Evolutionary conservation across 148 eudicot species (phyloP).

Genomic region (Arbutus unedo): DNA sequence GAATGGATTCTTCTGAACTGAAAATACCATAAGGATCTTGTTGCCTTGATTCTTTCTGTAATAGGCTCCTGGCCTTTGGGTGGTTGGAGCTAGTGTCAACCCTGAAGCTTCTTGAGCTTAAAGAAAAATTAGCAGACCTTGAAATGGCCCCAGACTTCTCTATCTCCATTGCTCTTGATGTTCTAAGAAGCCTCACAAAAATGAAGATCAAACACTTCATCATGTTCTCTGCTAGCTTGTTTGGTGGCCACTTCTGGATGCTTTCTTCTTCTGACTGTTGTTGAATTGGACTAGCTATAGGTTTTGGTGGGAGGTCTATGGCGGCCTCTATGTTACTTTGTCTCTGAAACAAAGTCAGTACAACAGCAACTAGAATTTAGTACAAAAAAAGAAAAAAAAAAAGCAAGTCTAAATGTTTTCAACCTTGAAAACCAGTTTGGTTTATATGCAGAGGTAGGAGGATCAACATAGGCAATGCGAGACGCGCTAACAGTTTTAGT

Average conservation of each 20-base stretch:
- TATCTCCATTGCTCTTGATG: constrained; percentile 69
- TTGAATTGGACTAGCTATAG: constrained; percentile 26
- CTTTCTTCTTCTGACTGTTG: constrained; percentile 31
- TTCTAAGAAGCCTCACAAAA: constrained; percentile 64
- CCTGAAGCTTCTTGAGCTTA: constrained; percentile 46
- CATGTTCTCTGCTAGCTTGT: constrained; percentile 85
- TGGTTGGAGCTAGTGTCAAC: constrained; percentile 45
- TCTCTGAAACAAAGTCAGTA: constrained; percentile 17
- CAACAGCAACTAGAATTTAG: background rate
- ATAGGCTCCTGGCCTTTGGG: constrained; percentile 45
- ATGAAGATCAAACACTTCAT: constrained; percentile 76
- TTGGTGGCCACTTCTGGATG: constrained; percentile 57
- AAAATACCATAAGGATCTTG: constrained; percentile 88
- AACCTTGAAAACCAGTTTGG: too few species aligned
- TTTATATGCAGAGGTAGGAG: too few species aligned
- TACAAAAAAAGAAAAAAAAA: too few species aligned
- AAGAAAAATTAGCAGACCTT: constrained; percentile 48
- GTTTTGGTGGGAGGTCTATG: constrained; percentile 33
- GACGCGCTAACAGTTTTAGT: too few species aligned
- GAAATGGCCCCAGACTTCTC: constrained; percentile 78
- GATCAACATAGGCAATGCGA: background rate
- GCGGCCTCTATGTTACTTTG: constrained; percentile 42
- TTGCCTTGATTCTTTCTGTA: constrained; percentile 66
- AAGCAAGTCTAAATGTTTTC: too few species aligned
- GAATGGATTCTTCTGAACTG: constrained; percentile 55